Conservation (phyloP, 2,329 filamentous ascomycete species). For the Talaromyces funiculosus region DNA sequence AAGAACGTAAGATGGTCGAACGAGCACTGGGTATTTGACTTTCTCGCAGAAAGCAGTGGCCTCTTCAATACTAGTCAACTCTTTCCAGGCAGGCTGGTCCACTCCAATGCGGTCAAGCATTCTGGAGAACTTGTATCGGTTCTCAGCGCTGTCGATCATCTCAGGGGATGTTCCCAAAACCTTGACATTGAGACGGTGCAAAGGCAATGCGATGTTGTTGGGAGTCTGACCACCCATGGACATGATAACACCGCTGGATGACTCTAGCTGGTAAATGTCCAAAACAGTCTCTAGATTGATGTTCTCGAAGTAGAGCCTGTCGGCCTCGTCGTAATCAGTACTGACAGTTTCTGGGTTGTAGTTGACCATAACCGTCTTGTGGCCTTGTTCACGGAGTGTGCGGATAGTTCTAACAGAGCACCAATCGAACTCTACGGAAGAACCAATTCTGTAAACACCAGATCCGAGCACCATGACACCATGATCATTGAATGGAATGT, state of each 20-base stretch:
- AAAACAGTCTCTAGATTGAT: slow-evolving; percentile 85
- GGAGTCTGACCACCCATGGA: slow-evolving; percentile 97
- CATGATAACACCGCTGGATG: slow-evolving; percentile 75
- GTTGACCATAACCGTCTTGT: slow-evolving; percentile 96
- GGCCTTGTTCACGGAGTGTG: slow-evolving; percentile 73
- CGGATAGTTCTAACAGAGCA: slow-evolving; percentile 92
- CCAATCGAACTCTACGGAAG: slow-evolving; percentile 98
- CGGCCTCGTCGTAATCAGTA: slow-evolving; percentile 92
- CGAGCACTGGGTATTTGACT: slow-evolving; percentile 88
- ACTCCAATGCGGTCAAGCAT: slow-evolving; percentile 94
- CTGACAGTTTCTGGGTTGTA: slow-evolving; percentile 85
- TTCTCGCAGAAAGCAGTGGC: slow-evolving; percentile 79
- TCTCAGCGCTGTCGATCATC: slow-evolving; percentile 98
- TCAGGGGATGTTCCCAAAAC: slow-evolving; percentile 93
- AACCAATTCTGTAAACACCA: slow-evolving; percentile 94
- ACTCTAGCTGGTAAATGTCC: slow-evolving; percentile 88
- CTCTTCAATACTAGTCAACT: slow-evolving; percentile 89
- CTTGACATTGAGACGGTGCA: slow-evolving; percentile 84
- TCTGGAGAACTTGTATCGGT: slow-evolving; percentile 96
- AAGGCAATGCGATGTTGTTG: slow-evolving; percentile 91
- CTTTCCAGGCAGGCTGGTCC: slow-evolving; percentile 97
- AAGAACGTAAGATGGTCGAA: slow-evolving; percentile 92
- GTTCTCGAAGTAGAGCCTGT: slow-evolving; percentile 92
- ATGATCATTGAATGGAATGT: slow-evolving; percentile 78
- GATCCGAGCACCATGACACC: slow-evolving; percentile 96